A percentile compares a stretch with the other conserved stretches of the same genome.
phyloP scores from a whole-genome alignment of 73 alveolate genomes.

The Uronychia binucleata region DNA sequence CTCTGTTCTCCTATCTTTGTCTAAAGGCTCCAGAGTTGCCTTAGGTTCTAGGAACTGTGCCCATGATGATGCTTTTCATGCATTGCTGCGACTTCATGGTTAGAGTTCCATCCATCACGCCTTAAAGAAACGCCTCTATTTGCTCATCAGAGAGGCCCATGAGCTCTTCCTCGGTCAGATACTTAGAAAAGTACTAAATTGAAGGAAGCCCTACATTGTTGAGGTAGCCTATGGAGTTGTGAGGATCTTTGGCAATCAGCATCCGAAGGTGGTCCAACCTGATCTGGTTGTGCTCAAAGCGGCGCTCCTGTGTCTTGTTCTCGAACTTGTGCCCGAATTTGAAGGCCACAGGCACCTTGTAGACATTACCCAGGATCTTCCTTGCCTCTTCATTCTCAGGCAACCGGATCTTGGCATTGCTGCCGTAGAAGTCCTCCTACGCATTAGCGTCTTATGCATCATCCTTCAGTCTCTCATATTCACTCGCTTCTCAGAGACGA shows the following conservation, averaged over 20 bases:
- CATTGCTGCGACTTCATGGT: background rate
- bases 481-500: too few species aligned
- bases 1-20: background rate
- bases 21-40: background rate
- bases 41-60: background rate
- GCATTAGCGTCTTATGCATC: too few species aligned
- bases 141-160: background rate
- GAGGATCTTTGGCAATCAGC: background rate
- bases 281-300: background rate
- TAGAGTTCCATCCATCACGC: background rate
- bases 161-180: background rate
- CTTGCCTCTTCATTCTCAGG: too few species aligned
- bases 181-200: background rate
- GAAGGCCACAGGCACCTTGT: background rate
- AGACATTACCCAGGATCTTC: too few species aligned
- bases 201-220: background rate
- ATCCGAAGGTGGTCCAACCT: background rate
- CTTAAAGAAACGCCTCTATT: background rate
- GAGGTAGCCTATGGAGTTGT: background rate
- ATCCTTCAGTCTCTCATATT: too few species aligned
- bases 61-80: background rate
- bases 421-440: too few species aligned
- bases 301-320: background rate
- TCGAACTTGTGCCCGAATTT: background rate
- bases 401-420: too few species aligned